Conservation (phyloP, 2,329 filamentous ascomycete genomes). For the Penicillium olsonii region DNA sequence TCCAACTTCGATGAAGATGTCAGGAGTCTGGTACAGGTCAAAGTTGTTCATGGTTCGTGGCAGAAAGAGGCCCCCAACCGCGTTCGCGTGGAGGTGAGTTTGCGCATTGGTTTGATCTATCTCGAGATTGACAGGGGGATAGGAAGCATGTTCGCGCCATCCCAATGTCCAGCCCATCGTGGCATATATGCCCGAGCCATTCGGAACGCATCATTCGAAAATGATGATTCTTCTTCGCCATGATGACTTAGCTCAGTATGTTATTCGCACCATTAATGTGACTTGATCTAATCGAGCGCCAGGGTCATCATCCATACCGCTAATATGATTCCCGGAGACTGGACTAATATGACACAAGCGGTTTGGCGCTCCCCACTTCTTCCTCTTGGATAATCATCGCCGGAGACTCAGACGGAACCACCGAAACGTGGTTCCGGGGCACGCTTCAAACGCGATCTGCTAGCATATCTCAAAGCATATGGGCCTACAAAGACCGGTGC, state of each 20-base stretch:
- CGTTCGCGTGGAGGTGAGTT: slow-evolving; percentile 57
- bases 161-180: slow-evolving; percentile 69
- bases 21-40: slow-evolving; percentile 53
- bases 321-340: slow-evolving; percentile 87
- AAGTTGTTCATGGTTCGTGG: slow-evolving; percentile 66
- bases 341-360: slow-evolving; percentile 84
- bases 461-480: slow-evolving; percentile 73
- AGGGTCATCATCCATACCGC: slow-evolving; percentile 80
- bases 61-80: slow-evolving; percentile 66
- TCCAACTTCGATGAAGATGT: slow-evolving; percentile 60
- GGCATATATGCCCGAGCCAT: slow-evolving; percentile 79
- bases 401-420: slow-evolving; percentile 10
- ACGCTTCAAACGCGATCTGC: slow-evolving; percentile 73
- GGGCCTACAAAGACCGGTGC: slow-evolving; percentile 56
- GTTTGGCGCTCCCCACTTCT: slow-evolving; percentile 76
- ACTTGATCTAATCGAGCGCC: slow-evolving; percentile 5
- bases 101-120: neutral
- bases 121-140: neutral
- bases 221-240: slow-evolving; percentile 82
- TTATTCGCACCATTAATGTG: neutral
- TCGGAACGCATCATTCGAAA: slow-evolving; percentile 83
- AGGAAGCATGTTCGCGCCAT: slow-evolving; percentile 64
- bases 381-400: slow-evolving; percentile 43
- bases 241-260: slow-evolving; percentile 70
- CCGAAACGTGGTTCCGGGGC: slow-evolving; percentile 60